Evolutionary conservation across 805 yeast species (phyloP), one percentile per base, ranked within the genome.

Genomic region (Wickerhamomyces sydowiorum): DNA sequence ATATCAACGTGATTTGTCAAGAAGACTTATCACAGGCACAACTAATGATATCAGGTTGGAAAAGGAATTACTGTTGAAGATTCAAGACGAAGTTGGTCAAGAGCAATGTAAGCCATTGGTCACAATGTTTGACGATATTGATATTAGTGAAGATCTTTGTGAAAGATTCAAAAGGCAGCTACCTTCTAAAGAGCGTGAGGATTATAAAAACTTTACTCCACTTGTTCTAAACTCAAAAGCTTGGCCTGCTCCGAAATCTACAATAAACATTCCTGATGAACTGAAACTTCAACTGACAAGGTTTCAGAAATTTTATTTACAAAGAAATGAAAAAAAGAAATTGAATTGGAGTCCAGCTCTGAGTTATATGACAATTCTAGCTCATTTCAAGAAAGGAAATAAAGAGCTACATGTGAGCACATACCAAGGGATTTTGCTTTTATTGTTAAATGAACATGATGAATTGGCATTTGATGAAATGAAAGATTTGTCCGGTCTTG

Each of bases 1-100:
- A 3, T 57, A 53, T 34, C 49, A 51, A 27, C 38, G 43, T 20
- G 55, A 50, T 29, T 33, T 57, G 7, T 51, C 57, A 0, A 54
- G 42, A 32, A 40, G 61, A 22, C 36, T 57, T 0, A 45, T 55
- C 4, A 35, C 39, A 8, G 33, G 45, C 2, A 40, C 45, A 3
- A 32, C 52, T 1, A 43, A 34, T 20, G 42, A 42, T n/a, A 19
- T 41, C 0, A 6, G 17, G 3, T 38, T 46, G 1, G 61, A 57
- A 23, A 25, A 29, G 1, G 15, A 37, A 14, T 30, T 55, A 2
- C 30, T 54, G 2, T 7, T 32, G 0, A 22, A 40, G 2, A 13
- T 55, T 5, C 42, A 39, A 23, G 33, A 44, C 1, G 57, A 52
- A 17, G 44, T 56, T 8, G 46, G 49, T 18, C 23, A 35, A 2